Evolutionary conservation across 2,329 filamentous ascomycete species (phyloP).

Genomic region (Pseudocercospora macadamiae): DNA sequence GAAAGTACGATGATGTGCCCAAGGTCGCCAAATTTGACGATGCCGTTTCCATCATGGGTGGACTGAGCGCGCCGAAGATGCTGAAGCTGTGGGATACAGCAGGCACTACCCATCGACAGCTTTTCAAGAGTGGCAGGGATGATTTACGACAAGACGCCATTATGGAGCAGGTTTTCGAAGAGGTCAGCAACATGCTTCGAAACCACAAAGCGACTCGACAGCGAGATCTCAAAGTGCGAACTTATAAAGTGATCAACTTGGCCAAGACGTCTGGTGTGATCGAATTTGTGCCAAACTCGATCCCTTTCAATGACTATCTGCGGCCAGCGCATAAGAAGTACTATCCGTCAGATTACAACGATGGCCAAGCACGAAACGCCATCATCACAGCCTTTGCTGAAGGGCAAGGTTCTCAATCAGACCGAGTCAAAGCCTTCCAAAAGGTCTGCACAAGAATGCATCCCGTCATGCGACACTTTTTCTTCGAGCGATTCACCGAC

Average conservation of each 20-base stretch:
- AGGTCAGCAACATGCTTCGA: constrained; percentile 86
- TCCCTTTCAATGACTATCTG: constrained; percentile 88
- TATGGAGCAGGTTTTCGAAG: constrained; percentile 99
- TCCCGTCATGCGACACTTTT: constrained; percentile 95
- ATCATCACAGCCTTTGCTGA: constrained; percentile 71
- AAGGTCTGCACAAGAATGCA: constrained; percentile 81
- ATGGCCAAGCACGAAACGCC: constrained; percentile 73
- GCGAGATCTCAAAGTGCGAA: constrained; percentile 85
- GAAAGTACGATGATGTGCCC: constrained; percentile 77
- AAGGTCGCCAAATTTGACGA: constrained; percentile 72
- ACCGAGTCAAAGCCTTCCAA: constrained; percentile 73
- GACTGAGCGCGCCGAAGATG: constrained; percentile 91
- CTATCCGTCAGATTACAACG: constrained; percentile 80
- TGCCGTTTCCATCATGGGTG: constrained; percentile 81
- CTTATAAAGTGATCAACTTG: constrained; percentile 94
- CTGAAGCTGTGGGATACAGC: constrained; percentile 79
- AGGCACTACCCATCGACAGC: constrained; percentile 79
- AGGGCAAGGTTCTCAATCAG: constrained; percentile 62
- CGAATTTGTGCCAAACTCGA: constrained; percentile 93
- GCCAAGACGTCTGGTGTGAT: constrained; percentile 86
- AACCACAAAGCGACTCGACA: constrained; percentile 85
- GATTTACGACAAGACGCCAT: constrained; percentile 92
- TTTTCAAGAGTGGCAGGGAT: constrained; percentile 95
- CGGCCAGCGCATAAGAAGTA: constrained; percentile 88
- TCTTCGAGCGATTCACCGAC: constrained; percentile 90